These are phyloP conservation scores for Erodium chrysanthum DNA, from an alignment of 441 rosid species.

Conservation along the genomic window DNA sequence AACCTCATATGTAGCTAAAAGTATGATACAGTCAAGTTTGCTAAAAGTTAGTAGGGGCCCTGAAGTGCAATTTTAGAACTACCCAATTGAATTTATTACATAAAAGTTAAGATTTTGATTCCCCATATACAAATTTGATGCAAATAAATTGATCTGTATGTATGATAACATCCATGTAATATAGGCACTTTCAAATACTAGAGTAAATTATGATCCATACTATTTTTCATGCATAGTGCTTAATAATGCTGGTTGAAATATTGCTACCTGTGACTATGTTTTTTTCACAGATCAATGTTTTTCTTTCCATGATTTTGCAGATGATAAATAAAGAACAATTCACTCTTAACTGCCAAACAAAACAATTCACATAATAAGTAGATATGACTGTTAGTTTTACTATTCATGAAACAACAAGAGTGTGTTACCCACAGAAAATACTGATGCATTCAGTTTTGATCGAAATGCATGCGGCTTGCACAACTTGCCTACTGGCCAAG, in stretches of 20 bases:
- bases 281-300: background rate
- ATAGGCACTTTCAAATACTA: background rate
- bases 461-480: no score
- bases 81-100: background rate
- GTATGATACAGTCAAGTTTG: slow-evolving; percentile 1
- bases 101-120: background rate
- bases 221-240: background rate
- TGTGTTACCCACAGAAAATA: background rate
- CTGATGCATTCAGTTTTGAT: no score
- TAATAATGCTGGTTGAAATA: background rate
- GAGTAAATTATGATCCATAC: background rate
- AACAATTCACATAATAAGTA: background rate
- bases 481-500: background rate
- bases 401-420: background rate
- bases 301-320: background rate
- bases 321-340: background rate
- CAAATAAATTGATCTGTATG: background rate
- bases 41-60: background rate
- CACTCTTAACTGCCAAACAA: background rate
- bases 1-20: background rate
- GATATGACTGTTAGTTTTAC: background rate
- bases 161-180: background rate
- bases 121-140: background rate
- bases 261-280: background rate
- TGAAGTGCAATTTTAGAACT: background rate